phyloP scores from a whole-genome alignment of 2,329 filamentous ascomycete species.

The Emydomyces testavorans region DNA sequence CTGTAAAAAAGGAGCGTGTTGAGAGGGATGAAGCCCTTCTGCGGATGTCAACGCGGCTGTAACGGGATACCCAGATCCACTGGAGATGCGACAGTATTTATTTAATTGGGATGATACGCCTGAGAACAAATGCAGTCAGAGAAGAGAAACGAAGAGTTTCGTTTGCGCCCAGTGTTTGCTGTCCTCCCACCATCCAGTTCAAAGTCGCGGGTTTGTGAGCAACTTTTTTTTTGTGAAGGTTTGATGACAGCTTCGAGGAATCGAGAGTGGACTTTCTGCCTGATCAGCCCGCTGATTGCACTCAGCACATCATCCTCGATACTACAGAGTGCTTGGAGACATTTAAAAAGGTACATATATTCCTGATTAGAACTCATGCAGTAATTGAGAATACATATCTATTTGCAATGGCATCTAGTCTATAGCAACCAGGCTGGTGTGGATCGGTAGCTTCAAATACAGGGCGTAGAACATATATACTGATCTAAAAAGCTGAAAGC shows the following conservation, averaged over 20 bases:
- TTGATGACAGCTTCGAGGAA: too few species aligned
- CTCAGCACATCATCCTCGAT: background rate
- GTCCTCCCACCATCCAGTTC: background rate
- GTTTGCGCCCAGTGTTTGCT: slow-evolving; percentile 3
- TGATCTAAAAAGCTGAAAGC: slow-evolving; percentile 4
- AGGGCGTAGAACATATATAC: too few species aligned
- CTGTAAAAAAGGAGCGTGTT: slow-evolving; percentile 6
- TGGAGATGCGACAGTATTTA: background rate
- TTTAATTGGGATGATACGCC: too few species aligned
- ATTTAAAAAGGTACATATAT: too few species aligned
- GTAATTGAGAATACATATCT: background rate
- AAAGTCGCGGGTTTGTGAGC: too few species aligned
- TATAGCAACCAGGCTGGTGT: background rate
- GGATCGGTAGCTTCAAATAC: background rate
- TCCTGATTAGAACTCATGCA: slow-evolving; percentile 1
- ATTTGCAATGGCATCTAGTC: slow-evolving; percentile 6
- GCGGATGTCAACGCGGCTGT: background rate
- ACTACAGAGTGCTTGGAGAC: too few species aligned
- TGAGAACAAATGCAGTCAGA: background rate
- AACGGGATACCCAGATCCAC: background rate
- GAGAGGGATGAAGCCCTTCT: background rate
- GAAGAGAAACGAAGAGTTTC: background rate
- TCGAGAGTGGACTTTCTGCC: too few species aligned
- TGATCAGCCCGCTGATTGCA: background rate
- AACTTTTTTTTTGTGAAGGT: background rate